Conservation (phyloP, 1,284 basidiomycete genomes). For the Cutaneotrichosporon sp. region DNA sequence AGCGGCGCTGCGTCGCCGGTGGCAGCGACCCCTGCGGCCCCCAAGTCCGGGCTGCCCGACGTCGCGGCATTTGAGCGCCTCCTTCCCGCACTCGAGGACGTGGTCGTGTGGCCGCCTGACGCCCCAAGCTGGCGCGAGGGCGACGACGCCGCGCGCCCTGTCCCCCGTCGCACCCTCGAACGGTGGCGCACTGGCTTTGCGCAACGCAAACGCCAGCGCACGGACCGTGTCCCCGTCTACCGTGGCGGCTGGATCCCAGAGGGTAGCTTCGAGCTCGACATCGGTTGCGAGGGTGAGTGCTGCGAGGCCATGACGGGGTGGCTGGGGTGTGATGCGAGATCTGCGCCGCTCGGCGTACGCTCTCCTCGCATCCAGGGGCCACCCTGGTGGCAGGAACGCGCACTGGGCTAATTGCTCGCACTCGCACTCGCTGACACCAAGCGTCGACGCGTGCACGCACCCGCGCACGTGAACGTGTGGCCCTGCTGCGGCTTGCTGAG, state of each 20-base stretch:
- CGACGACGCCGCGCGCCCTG: conserved; percentile 18
- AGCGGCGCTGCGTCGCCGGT: not conserved
- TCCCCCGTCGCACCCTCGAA: conserved; percentile 25
- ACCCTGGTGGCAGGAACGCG: not conserved
- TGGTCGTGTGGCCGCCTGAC: conserved; percentile 44
- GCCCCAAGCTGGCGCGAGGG: conserved; percentile 39
- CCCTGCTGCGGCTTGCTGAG: conserved; percentile 38
- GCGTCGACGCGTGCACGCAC: conserved; percentile 30
- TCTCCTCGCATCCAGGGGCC: not conserved
- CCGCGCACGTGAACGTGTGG: conserved; percentile 29
- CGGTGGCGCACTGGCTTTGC: conserved; percentile 33
- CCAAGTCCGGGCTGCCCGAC: conserved; percentile 24
- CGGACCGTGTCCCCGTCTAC: conserved; percentile 30
- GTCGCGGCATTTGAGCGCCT: conserved; percentile 34
- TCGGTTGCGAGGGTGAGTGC: conserved; percentile 38
- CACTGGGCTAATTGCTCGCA: not conserved
- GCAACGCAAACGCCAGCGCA: conserved; percentile 26
- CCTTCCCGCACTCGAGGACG: conserved; percentile 38
- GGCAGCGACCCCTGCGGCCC: not conserved
- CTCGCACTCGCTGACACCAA: conserved; percentile 13
- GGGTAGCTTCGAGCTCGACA: conserved; percentile 52
- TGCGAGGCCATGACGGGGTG: not conserved
- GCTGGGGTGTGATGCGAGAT: not conserved
- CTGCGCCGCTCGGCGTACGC: too few relatives aligned
- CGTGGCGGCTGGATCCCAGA: conserved; percentile 51